Evolutionary conservation across 441 rosid species (phyloP).

Genomic region (Pelargonium fulgidum): DNA sequence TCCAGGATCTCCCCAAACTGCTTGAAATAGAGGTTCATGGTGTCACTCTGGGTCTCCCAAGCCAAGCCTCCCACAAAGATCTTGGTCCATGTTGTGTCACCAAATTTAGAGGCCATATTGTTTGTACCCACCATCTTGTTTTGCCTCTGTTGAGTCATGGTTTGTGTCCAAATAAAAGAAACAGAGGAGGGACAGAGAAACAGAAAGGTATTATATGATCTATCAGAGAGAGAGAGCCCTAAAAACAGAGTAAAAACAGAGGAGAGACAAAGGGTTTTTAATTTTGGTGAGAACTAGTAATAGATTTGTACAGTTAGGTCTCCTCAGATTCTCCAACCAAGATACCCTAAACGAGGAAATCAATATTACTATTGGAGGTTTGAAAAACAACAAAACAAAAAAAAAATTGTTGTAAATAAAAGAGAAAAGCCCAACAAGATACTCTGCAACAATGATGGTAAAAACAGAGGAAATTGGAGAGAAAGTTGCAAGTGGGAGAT

Average conservation of each 20-base stretch:
- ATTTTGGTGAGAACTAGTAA: background rate
- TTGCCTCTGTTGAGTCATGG: conserved; percentile 13
- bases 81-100: conserved; percentile 56
- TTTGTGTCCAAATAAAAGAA: background rate
- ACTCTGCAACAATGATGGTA: background rate
- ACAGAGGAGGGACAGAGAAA: background rate
- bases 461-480: conserved; percentile 10
- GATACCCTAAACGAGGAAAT: conserved; percentile 22
- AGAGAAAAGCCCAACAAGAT: background rate
- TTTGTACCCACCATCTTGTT: conserved; percentile 11
- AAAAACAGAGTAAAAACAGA: no score
- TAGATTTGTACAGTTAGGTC: conserved; percentile 7
- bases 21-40: conserved; percentile 44
- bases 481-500: background rate
- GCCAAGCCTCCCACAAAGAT: conserved; percentile 72
- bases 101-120: conserved; percentile 16
- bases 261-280: background rate
- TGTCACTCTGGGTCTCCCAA: conserved; percentile 59
- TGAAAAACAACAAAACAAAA: background rate
- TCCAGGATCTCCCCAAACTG: conserved; percentile 64
- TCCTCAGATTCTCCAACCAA: conserved; percentile 22
- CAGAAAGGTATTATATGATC: background rate
- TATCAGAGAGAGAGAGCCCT: background rate
- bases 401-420: background rate
- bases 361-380: conserved; percentile 1